Percentiles rank a stretch among this genome's conserved stretches.
These are phyloP conservation scores for Russula ochroleuca DNA, from an alignment of 768 basidiomycete genomes.

Conservation along the genomic window DNA sequence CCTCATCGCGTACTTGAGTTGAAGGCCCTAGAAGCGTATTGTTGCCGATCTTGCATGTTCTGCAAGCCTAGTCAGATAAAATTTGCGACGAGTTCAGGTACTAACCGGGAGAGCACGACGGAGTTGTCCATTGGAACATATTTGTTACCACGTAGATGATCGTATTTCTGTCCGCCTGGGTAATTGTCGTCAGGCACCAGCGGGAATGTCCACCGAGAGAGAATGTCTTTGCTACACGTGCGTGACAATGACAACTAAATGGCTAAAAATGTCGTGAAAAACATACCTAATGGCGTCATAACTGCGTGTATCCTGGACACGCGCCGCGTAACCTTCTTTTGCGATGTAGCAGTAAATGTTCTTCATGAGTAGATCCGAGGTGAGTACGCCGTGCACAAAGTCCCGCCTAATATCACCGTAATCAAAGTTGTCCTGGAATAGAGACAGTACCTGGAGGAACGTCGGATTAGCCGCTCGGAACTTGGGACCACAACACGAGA, in stretches of 20 bases:
- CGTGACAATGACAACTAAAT: neutral
- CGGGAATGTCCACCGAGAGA: slow-evolving; percentile 93
- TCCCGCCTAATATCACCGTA: slow-evolving; percentile 88
- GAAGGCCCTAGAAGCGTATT: slow-evolving; percentile 83
- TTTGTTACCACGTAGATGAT: slow-evolving; percentile 82
- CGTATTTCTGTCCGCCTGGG: slow-evolving; percentile 76
- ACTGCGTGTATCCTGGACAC: slow-evolving; percentile 88
- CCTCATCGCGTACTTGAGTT: slow-evolving; percentile 62
- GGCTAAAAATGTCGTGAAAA: neutral
- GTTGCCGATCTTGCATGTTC: slow-evolving; percentile 77
- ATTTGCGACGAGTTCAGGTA: slow-evolving; percentile 27
- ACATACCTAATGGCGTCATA: slow-evolving; percentile 83
- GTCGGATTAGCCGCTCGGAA: neutral
- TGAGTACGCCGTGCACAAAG: slow-evolving; percentile 91
- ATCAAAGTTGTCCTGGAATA: slow-evolving; percentile 99
- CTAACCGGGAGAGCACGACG: slow-evolving; percentile 77
- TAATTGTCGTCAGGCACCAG: slow-evolving; percentile 93
- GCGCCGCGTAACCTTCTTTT: slow-evolving; percentile 85
- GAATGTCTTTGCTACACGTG: slow-evolving; percentile 73
- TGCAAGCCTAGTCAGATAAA: slow-evolving; percentile 32
- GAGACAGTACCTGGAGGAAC: slow-evolving; percentile 69
- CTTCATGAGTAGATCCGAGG: slow-evolving; percentile 91
- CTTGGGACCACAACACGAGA: neutral
- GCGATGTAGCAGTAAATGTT: slow-evolving; percentile 89
- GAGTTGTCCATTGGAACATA: slow-evolving; percentile 80